Base-by-base conservation (phyloP, 1,139 yeast genomes). In the Geotrichum reessii region DNA sequence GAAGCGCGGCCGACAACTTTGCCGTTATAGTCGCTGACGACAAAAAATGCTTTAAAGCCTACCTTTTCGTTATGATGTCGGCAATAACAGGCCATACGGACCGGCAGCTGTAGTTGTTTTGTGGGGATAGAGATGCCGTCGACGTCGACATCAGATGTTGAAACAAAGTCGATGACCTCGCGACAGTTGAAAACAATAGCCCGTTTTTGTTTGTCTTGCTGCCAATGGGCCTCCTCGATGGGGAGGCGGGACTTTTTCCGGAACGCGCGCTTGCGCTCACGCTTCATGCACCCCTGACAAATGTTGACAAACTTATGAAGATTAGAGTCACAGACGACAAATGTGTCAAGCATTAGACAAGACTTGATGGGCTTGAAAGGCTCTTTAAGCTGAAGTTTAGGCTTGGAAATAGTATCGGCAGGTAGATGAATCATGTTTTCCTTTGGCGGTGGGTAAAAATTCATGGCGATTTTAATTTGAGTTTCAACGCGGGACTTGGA, bases 41-140 rank as follows among this genome's bases (percentile, higher is more conserved):
- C 83, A 64, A 89, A 83, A 57, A 88, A 76, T 31, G 90, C 77
- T 67, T 79, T 73, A 74, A 91, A 91, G 0, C 97, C 97, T 57
- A 81, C 81, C 21, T 83, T 76, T 66, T 90, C 96, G 67, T 84
- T 83, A 74, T 91, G 97, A 71, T 91, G 97, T 66, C 97, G 83
- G 73, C 97, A 91, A 71, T 91, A 91, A 71, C 97, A 91, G n/a
- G 92, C 91, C 53, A 91, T 82, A 75, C 97, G 81, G 22, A 95
- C 87, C 33, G 90, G 83, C 21, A 91, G 75, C 58, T 87, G 93
- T 7, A 68, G 49, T 54, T 64, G 62, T 49, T 64, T 62, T 24
- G 63, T 55, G 27, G 58, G 44, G 58, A 89, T 75, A 2, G 77
- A 74, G 63, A 82, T 70, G 3, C 73, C 71, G 58, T 67, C 66